Conservation (phyloP, 495 filamentous ascomycete genomes). For the Penicillium desertorum region DNA sequence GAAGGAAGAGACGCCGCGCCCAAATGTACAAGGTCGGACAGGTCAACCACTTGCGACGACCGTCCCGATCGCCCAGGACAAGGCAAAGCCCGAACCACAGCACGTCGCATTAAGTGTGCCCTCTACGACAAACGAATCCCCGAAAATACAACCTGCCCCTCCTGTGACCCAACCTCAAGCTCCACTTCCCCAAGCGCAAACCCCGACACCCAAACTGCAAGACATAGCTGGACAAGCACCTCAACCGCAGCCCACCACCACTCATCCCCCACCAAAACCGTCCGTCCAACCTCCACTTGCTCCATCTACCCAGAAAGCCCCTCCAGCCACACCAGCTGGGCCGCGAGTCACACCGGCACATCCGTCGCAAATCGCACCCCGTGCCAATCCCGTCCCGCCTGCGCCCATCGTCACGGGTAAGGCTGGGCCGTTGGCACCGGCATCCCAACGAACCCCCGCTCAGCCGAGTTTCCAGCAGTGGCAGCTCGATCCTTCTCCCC, state of each 20-base stretch:
- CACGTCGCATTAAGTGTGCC: slow-evolving; percentile 2
- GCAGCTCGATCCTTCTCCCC: slow-evolving; percentile 39
- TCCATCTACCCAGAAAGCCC: slow-evolving; percentile 22
- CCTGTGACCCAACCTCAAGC: slow-evolving; percentile 11
- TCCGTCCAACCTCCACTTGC: slow-evolving; percentile 36
- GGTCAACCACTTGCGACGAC: slow-evolving; percentile 6
- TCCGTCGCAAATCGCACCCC: slow-evolving; percentile 31
- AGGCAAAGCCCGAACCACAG: slow-evolving; percentile 22
- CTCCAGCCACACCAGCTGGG: slow-evolving; percentile 22
- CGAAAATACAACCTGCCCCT: slow-evolving; percentile 2
- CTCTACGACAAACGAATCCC: slow-evolving; percentile 19
- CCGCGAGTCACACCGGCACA: slow-evolving; percentile 24
- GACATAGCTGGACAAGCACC: slow-evolving; percentile 31
- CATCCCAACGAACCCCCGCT: slow-evolving; percentile 26
- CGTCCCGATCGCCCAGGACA: slow-evolving; percentile 14
- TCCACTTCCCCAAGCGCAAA: slow-evolving; percentile 16
- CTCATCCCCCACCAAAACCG: slow-evolving; percentile 31
- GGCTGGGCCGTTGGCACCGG: slow-evolving; percentile 14
- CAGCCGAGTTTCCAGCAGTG: slow-evolving; percentile 46
- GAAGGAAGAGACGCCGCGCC: slow-evolving; percentile 28
- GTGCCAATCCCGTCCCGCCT: slow-evolving; percentile 18
- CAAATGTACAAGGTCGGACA: slow-evolving; percentile 12
- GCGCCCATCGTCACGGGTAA: slow-evolving; percentile 23
- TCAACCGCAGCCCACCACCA: slow-evolving; percentile 35
- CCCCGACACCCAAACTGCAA: slow-evolving; percentile 20